A percentile compares a stretch with the other conserved stretches of the same genome.
Conservation (phyloP, 2,329 filamentous ascomycete genomes). For the Pseudogymnoascus sp. region DNA sequence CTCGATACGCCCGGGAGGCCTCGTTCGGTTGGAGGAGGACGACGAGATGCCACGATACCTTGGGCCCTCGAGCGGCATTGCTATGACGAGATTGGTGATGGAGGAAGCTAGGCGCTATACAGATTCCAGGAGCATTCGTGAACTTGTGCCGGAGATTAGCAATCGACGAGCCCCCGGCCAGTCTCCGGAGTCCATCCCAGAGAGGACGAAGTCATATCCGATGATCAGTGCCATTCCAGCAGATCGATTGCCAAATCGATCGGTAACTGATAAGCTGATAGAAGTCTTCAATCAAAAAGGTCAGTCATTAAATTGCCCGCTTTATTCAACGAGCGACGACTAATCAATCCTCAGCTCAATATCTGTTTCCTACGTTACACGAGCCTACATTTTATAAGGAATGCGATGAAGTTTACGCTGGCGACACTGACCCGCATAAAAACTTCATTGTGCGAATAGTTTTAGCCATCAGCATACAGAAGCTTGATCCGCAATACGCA, state of each 20-base stretch:
- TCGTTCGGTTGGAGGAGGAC: constrained; percentile 75
- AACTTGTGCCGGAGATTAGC: constrained; percentile 72
- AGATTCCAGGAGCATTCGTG: constrained; percentile 81
- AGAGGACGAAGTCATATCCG: constrained; percentile 78
- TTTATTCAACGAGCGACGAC: constrained; percentile 14
- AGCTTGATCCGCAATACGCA: constrained; percentile 81
- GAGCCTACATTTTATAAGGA: constrained; percentile 71
- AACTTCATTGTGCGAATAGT: constrained; percentile 88
- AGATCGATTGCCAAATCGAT: constrained; percentile 62
- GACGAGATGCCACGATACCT: constrained; percentile 84
- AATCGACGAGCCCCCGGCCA: constrained; percentile 60
- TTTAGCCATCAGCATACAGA: constrained; percentile 89
- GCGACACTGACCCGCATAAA: constrained; percentile 69
- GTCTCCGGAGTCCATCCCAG: constrained; percentile 53
- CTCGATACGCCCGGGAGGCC: constrained; percentile 76
- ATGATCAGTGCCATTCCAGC: constrained; percentile 82
- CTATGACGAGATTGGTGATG: constrained; percentile 91
- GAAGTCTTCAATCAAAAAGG: constrained; percentile 82
- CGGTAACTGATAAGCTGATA: constrained; percentile 69
- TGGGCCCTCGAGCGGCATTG: constrained; percentile 89
- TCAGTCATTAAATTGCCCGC: constrained; percentile 31
- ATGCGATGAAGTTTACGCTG: constrained; percentile 72
- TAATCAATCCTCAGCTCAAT: constrained; percentile 55
- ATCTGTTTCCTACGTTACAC: constrained; percentile 80
- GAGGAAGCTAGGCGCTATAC: constrained; percentile 93